Evolutionary conservation across 108 stramenopile genomes (phyloP), one percentile per base, ranked within the genome.

Genomic region (Pseudonitzschia multiseries): DNA sequence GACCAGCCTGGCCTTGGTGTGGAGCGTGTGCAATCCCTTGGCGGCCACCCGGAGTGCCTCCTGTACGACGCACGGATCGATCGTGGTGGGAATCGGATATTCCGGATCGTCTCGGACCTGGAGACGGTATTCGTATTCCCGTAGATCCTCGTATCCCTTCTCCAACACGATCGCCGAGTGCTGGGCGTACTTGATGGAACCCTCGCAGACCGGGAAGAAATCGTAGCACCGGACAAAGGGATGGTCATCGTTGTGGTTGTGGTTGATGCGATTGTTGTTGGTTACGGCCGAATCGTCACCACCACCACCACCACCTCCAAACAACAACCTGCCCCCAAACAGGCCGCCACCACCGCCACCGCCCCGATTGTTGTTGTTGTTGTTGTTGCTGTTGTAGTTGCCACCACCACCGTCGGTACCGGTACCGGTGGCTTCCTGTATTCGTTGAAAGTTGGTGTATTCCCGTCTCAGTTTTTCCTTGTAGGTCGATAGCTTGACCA

Each of bases 81-180:
- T 70, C 8, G 61, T 33, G n/a, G 32, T 62, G 32, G 79, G n/a
- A 1, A 82, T 84, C 48, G 84, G 81, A 54, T 93, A 83, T 9
- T 82, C 70, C 21, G 90, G 31, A 41, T 78, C 71, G 62, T 79
- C 72, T n/a, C 87, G 88, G 60, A 79, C 68, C 18, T 90, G 65
- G 8, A 62, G 29, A 10, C 61, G 57, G 59, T 68, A 79, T 74
- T 88, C 76, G 60, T 86, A 88, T 14, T 76, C 83, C 60, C 90
- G 88, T 36, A 94, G 75, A 79, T 94, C 90, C 20, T 78, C 71
- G 14, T 77, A 72, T 22, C 95, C 95, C 20, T 79, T 74, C 81
- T 93, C 89, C 85, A 96, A 77, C 15, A 96, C 82, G 51, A 96
- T 57, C 2, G 90, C 92, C 56, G 84, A 83, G 60, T 81, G 78